These are phyloP conservation scores for Peltaster fructicola DNA, from an alignment of 2,329 filamentous ascomycete species.

Conservation along the genomic window DNA sequence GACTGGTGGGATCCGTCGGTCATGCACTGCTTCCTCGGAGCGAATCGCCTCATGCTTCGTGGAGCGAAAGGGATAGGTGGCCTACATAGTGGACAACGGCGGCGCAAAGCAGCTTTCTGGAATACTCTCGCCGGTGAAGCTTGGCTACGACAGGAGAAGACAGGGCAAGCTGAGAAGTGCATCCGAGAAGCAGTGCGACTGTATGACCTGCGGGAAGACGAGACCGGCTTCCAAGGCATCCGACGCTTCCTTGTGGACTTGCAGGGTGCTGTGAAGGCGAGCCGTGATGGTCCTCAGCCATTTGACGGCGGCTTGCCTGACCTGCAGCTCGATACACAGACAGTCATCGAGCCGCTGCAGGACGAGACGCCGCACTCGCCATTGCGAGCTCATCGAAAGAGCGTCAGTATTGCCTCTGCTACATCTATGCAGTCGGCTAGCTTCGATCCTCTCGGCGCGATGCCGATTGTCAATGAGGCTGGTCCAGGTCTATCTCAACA, in stretches of 20 bases:
- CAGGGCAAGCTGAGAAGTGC: conserved; percentile 59
- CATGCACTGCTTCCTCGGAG: conserved; percentile 73
- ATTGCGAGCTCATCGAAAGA: conserved; percentile 24
- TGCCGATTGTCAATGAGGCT: conserved; percentile 12
- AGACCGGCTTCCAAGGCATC: conserved; percentile 31
- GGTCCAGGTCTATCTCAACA: too few relatives aligned
- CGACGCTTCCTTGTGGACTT: conserved; percentile 48
- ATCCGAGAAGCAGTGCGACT: conserved; percentile 49
- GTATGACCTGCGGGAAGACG: conserved; percentile 27
- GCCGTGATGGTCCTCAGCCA: conserved; percentile 19
- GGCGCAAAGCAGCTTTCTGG: conserved; percentile 81
- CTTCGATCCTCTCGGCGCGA: conserved; percentile 18
- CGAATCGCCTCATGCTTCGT: conserved; percentile 71
- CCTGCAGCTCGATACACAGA: conserved; percentile 9
- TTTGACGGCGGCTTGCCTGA: conserved; percentile 24
- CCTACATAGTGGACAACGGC: conserved; percentile 51
- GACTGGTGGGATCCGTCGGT: conserved; percentile 55
- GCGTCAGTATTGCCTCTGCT: conserved; percentile 19
- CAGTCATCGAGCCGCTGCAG: conserved; percentile 16
- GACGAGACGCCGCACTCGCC: conserved; percentile 16
- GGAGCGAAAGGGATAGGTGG: conserved; percentile 50
- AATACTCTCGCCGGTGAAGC: conserved; percentile 64
- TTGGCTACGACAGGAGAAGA: conserved; percentile 65
- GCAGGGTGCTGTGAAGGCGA: conserved; percentile 40
- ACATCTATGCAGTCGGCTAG: too few relatives aligned